Percentiles rank a stretch among this genome's conserved stretches.
Evolutionary conservation across 2,329 filamentous ascomycete species (phyloP).

Genomic region (Colletotrichum sp.): DNA sequence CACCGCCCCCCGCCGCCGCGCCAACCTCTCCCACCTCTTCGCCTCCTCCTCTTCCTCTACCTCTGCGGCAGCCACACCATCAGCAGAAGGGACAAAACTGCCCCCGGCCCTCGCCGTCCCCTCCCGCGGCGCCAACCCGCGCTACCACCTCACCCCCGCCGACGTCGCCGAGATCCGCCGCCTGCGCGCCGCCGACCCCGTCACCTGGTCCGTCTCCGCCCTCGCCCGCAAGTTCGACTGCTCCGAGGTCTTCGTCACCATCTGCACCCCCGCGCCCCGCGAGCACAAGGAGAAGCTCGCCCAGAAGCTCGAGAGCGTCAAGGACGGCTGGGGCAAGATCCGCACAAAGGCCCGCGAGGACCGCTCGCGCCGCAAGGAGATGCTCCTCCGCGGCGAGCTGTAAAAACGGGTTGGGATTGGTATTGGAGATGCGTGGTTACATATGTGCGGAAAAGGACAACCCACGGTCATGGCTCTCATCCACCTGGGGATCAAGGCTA

Average conservation of each 20-base stretch:
- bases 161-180: slow-evolving; percentile 66
- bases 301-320: slow-evolving; percentile 51
- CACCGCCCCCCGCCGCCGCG: slow-evolving; percentile 57
- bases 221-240: slow-evolving; percentile 56
- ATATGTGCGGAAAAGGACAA: not conserved
- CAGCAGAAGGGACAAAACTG: slow-evolving; percentile 22
- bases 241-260: slow-evolving; percentile 55
- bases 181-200: slow-evolving; percentile 58
- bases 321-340: slow-evolving; percentile 63
- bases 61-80: slow-evolving; percentile 12
- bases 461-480: no score
- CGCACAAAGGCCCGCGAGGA: slow-evolving; percentile 61
- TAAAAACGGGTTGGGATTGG: slow-evolving; percentile 31
- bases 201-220: slow-evolving; percentile 57
- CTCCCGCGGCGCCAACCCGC: slow-evolving; percentile 33
- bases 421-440: not conserved
- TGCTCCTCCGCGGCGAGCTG: slow-evolving; percentile 58
- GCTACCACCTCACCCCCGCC: slow-evolving; percentile 58
- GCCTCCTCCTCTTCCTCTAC: slow-evolving; percentile 35
- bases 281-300: slow-evolving; percentile 53
- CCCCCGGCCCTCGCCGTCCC: slow-evolving; percentile 34
- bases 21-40: slow-evolving; percentile 52
- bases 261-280: slow-evolving; percentile 55
- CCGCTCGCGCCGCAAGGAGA: slow-evolving; percentile 54
- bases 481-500: no score